Evolutionary conservation across 2,329 filamentous ascomycete genomes (phyloP).

Genomic region (Penicillium digitatum): DNA sequence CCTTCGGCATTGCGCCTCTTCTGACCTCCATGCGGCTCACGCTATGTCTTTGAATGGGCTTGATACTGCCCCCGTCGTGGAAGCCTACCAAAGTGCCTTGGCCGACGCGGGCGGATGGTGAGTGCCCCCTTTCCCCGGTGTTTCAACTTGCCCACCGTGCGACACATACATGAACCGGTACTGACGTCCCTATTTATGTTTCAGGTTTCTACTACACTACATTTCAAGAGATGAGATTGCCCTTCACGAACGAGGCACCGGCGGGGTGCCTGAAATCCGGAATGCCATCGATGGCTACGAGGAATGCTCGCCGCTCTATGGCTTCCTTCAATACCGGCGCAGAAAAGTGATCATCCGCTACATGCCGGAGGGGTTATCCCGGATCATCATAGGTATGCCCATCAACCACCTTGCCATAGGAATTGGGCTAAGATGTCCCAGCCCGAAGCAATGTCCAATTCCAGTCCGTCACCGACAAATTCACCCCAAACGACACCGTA

Average conservation of each 20-base stretch:
- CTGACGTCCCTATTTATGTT: constrained; percentile 6
- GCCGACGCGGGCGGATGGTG: constrained; percentile 93
- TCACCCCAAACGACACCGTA: constrained; percentile 80
- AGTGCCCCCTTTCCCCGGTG: constrained; percentile 37
- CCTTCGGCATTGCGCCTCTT: constrained; percentile 5
- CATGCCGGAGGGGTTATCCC: constrained; percentile 82
- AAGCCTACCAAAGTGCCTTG: constrained; percentile 75
- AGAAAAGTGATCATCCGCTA: constrained; percentile 91
- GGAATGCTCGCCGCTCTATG: constrained; percentile 84
- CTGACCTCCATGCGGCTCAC: constrained; percentile 34
- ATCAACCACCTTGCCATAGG: constrained; percentile 5
- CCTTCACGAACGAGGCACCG: constrained; percentile 69
- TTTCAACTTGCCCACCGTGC: not conserved
- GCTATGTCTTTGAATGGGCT: constrained; percentile 94
- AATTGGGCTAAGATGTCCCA: constrained; percentile 38
- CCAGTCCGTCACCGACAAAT: constrained; percentile 59
- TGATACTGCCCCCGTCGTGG: constrained; percentile 73
- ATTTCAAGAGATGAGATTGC: constrained; percentile 81
- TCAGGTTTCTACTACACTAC: constrained; percentile 93
- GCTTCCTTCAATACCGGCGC: constrained; percentile 82
- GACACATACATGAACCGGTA: not conserved
- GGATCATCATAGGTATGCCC: constrained; percentile 79
- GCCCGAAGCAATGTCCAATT: constrained; percentile 75
- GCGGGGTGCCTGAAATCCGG: constrained; percentile 80
- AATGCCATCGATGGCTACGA: constrained; percentile 72